Base-by-base conservation (phyloP, 495 filamentous ascomycete species). In the Penicillium goetzii region DNA sequence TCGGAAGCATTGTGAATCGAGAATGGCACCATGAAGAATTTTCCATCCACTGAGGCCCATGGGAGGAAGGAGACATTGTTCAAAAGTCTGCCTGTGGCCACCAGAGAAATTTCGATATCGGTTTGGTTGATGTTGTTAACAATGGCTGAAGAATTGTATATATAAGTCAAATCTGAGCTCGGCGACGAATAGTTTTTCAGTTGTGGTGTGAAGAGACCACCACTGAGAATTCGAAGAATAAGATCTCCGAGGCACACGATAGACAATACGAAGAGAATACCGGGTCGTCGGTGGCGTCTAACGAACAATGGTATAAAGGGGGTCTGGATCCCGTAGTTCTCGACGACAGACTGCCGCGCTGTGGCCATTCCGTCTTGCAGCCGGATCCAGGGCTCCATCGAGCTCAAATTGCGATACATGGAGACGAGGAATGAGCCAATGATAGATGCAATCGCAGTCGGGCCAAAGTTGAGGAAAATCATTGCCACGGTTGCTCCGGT, bases 181-280 rank as follows among this genome's bases (percentile, higher is more conserved):
- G 49, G 25, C 8, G 50, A 58, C 10, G 40, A 33, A 34, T 51
- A 66, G 14, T 40, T 23, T 1, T 66, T 59, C 4, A 64, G 33
- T 30, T 63, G 38, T 23, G 72, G 67, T 33, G 68, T 64, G 28
- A 72, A 74, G 26, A 74, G 36, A 1, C 72, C 69, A 55, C 69
- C 66, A 40, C 69, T 69, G 7, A 65, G 51, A 7, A 72, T 30
- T 1, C 51, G 66, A 2, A 74, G 57, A 9, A 65, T 12, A 32
- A 68, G 52, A 38, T 69, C 62, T 4, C 68, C 34, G 0, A 69
- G 11, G 33, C 60, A 67, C 0, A 65, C 49, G 9, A 61, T 19
- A 4, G 72, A 68, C 2, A 69, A 25, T 17, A 57, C 9, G 0
- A 62, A 19, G 2, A 70, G n/a, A 4, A 67, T 15, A 40, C 32